Percentiles rank a stretch among this genome's conserved stretches.
Evolutionary conservation across 1,139 yeast species (phyloP).

Genomic region (Taphrina populina): DNA sequence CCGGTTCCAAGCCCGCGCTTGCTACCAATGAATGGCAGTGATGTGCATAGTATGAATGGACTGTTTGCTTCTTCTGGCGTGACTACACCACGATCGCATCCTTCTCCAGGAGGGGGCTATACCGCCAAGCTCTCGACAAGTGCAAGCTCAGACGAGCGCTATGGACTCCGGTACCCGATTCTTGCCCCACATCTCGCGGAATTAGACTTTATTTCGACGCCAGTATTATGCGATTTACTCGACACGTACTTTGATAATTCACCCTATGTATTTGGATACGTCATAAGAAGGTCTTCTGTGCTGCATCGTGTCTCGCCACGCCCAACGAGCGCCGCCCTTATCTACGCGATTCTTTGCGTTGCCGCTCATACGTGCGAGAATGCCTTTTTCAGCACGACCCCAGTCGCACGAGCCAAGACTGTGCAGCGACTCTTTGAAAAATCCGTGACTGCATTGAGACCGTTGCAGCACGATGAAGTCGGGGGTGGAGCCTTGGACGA

Average conservation of each 20-base stretch:
- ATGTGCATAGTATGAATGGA: background rate
- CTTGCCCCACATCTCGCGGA: slow-evolving; percentile 41
- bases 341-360: slow-evolving; percentile 46
- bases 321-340: slow-evolving; percentile 44
- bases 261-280: slow-evolving; percentile 44
- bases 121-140: slow-evolving; percentile 2
- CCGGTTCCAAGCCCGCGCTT: slow-evolving; percentile 2
- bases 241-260: slow-evolving; percentile 47
- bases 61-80: slow-evolving; percentile 5
- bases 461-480: slow-evolving; percentile 40
- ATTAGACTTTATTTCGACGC: slow-evolving; percentile 43
- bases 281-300: slow-evolving; percentile 41
- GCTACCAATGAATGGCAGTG: slow-evolving; percentile 3
- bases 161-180: slow-evolving; percentile 42
- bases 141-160: slow-evolving; percentile 3
- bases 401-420: slow-evolving; percentile 42
- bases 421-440: slow-evolving; percentile 43
- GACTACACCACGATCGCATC: background rate
- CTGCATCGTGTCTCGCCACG: slow-evolving; percentile 42
- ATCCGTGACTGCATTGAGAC: slow-evolving; percentile 41
- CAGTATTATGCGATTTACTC: slow-evolving; percentile 46
- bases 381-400: slow-evolving; percentile 45
- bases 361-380: slow-evolving; percentile 49
- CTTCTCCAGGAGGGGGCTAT: background rate
- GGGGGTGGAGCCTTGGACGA: slow-evolving; percentile 47